Evolutionary conservation across 108 stramenopile genomes (phyloP).

Genomic region (Nitzschia putrida): DNA sequence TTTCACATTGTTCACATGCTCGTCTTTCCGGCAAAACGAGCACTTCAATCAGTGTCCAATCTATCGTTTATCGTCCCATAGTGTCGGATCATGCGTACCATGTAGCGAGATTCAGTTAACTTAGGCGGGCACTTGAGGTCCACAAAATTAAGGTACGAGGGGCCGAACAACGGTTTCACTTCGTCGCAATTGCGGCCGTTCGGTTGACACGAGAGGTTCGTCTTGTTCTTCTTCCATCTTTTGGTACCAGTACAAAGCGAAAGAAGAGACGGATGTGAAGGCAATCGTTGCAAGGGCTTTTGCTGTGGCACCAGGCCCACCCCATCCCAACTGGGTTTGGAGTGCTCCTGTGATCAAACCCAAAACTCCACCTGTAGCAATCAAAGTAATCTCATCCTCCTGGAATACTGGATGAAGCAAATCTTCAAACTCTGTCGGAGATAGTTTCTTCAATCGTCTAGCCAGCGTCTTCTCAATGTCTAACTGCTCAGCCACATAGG

Average conservation of each 20-base stretch:
- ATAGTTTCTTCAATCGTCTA: slow-evolving; percentile 65
- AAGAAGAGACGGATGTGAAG: slow-evolving; percentile 24
- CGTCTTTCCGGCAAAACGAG: too few species aligned
- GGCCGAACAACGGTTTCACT: slow-evolving; percentile 27
- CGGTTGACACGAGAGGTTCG: slow-evolving; percentile 38
- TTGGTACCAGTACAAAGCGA: slow-evolving; percentile 32
- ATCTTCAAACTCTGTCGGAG: slow-evolving; percentile 84
- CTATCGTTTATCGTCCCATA: too few species aligned
- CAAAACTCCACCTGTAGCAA: slow-evolving; percentile 86
- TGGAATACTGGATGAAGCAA: slow-evolving; percentile 93
- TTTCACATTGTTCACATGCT: too few species aligned
- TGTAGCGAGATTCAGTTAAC: too few species aligned
- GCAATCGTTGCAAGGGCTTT: slow-evolving; percentile 53
- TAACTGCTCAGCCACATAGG: slow-evolving; percentile 61
- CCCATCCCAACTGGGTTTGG: slow-evolving; percentile 78
- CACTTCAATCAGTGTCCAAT: too few species aligned
- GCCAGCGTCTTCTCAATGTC: slow-evolving; percentile 74
- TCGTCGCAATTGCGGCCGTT: slow-evolving; percentile 39
- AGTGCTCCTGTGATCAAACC: slow-evolving; percentile 77
- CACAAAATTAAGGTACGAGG: too few species aligned
- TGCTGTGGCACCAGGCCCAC: slow-evolving; percentile 62
- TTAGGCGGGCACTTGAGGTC: too few species aligned
- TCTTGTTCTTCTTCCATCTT: slow-evolving; percentile 39
- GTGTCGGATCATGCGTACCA: too few species aligned
- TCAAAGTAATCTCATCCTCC: slow-evolving; percentile 92